Conservation (phyloP, 805 yeast species). For the Ogataea thermomethanolica region DNA sequence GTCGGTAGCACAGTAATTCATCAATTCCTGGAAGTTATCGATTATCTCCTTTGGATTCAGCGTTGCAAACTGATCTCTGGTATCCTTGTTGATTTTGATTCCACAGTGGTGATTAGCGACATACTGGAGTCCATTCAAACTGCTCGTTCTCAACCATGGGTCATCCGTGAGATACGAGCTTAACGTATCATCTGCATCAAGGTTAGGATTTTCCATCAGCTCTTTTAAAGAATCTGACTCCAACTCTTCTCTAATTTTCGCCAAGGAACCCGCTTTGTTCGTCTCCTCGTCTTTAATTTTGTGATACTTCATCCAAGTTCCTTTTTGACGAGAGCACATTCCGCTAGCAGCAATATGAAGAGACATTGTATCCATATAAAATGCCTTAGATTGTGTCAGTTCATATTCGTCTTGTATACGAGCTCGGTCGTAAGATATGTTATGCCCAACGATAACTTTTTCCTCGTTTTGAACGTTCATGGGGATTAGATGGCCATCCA, state of each 20-base stretch:
- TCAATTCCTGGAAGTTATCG: slow-evolving; percentile 55
- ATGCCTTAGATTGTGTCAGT: slow-evolving; percentile 61
- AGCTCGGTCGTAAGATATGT: slow-evolving; percentile 88
- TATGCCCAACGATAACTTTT: slow-evolving; percentile 81
- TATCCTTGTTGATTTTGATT: slow-evolving; percentile 59
- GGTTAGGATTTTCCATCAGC: slow-evolving; percentile 27
- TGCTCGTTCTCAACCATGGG: slow-evolving; percentile 82
- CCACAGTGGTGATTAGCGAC: slow-evolving; percentile 80
- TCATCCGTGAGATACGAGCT: slow-evolving; percentile 44
- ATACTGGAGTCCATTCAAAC: slow-evolving; percentile 74
- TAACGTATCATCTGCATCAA: slow-evolving; percentile 31
- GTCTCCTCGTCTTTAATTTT: slow-evolving; percentile 32
- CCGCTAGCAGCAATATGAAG: slow-evolving; percentile 88
- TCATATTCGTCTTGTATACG: slow-evolving; percentile 80
- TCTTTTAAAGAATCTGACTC: slow-evolving; percentile 25
- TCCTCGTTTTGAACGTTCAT: slow-evolving; percentile 48
- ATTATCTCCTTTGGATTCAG: slow-evolving; percentile 51
- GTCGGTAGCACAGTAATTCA: slow-evolving; percentile 83
- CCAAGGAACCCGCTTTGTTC: slow-evolving; percentile 13
- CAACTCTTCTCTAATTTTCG: slow-evolving; percentile 21
- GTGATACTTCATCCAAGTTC: slow-evolving; percentile 65
- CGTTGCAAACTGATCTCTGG: slow-evolving; percentile 61
- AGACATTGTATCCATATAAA: slow-evolving; percentile 88
- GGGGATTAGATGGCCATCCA: slow-evolving; percentile 69
- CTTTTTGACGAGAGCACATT: slow-evolving; percentile 87